phyloP scores from a whole-genome alignment of 2,329 filamentous ascomycete genomes.

The Colletotrichum falcatum region DNA sequence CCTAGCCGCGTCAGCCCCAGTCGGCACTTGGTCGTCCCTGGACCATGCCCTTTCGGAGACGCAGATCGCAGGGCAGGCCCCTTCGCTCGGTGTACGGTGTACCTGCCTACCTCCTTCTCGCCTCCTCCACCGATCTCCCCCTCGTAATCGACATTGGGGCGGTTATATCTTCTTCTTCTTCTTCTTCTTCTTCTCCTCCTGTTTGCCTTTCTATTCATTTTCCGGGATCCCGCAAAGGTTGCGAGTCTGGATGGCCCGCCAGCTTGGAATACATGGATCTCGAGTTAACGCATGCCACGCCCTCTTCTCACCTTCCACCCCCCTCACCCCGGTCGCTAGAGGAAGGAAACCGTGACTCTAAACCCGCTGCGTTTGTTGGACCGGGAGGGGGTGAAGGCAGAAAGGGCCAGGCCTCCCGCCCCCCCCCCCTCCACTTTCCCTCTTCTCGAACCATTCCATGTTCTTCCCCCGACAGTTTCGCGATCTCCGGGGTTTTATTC shows the following conservation, averaged over 20 bases:
- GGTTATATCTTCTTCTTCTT: background rate
- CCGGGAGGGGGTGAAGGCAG: background rate
- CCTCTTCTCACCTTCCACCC: too few relatives aligned
- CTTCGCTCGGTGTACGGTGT: background rate
- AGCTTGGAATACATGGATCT: background rate
- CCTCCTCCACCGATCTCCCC: conserved; percentile 28
- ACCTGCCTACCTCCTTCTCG: background rate
- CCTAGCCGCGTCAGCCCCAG: conserved; percentile 5
- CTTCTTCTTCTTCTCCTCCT: background rate
- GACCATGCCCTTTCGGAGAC: conserved; percentile 18
- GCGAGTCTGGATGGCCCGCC: background rate
- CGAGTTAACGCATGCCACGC: background rate
- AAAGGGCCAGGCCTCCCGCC: background rate
- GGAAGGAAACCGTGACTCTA: background rate
- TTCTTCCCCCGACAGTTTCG: conserved; percentile 8
- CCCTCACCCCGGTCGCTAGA: background rate
- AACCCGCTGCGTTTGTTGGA: background rate
- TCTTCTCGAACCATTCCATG: conserved; percentile 4
- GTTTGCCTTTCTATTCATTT: conserved; percentile 1
- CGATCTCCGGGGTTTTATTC: conserved; percentile 16
- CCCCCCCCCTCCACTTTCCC: background rate
- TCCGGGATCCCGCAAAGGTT: conserved; percentile 14
- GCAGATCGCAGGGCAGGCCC: conserved; percentile 1
- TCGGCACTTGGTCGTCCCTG: conserved; percentile 37
- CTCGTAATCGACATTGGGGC: conserved; percentile 10